These are phyloP conservation scores for Pyronema omphalodes DNA, from an alignment of 495 filamentous ascomycete genomes.

Conservation along the genomic window DNA sequence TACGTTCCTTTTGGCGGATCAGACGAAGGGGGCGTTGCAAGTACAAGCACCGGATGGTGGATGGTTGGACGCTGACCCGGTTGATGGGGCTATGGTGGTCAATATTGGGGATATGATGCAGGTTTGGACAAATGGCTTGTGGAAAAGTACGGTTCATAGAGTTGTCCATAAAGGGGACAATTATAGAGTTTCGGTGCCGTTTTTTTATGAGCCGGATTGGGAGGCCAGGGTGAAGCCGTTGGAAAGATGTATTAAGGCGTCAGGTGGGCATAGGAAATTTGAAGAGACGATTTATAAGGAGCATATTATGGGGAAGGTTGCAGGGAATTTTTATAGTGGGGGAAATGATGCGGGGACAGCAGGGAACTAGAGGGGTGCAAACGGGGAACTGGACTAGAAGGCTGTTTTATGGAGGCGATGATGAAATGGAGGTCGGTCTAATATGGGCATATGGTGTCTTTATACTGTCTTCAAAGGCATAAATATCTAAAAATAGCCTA, in stretches of 20 bases:
- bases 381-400: too few relatives aligned
- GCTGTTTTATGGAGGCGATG: too few relatives aligned
- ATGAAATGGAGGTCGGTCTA: too few relatives aligned
- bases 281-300: constrained; percentile 10
- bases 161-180: constrained; percentile 32
- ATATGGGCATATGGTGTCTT: too few relatives aligned
- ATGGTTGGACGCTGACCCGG: constrained; percentile 38
- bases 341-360: neutral
- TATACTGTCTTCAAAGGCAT: too few relatives aligned
- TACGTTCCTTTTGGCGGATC: constrained; percentile 38
- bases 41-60: constrained; percentile 32
- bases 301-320: constrained; percentile 13
- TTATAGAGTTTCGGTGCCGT: constrained; percentile 38
- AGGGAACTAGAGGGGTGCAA: too few relatives aligned
- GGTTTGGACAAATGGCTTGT: constrained; percentile 41
- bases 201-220: constrained; percentile 33
- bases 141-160: constrained; percentile 41
- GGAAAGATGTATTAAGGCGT: constrained; percentile 12
- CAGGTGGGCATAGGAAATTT: constrained; percentile 15
- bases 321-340: constrained; percentile 16
- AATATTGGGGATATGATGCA: constrained; percentile 51
- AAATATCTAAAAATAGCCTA: too few relatives aligned
- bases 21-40: constrained; percentile 36
- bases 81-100: constrained; percentile 41
- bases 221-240: constrained; percentile 15